Conservation (phyloP, 78 protist genomes). For the Dictyostelium brefeldianum region DNA sequence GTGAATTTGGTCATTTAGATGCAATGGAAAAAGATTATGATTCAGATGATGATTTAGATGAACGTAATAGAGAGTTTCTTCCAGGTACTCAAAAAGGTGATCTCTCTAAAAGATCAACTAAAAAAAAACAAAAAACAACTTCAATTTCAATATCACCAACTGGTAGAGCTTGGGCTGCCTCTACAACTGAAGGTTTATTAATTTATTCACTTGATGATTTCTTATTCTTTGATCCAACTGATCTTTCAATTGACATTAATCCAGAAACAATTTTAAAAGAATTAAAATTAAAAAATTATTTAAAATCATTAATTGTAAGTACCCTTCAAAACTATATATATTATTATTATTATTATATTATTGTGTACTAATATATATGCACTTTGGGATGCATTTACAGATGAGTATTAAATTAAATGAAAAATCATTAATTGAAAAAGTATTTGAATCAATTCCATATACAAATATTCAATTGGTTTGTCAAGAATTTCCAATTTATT, state of each 20-base stretch:
- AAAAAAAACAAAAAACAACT: slow-evolving; percentile 30
- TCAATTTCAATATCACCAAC: slow-evolving; percentile 87
- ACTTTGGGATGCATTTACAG: slow-evolving; percentile 33
- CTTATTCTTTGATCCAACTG: slow-evolving; percentile 92
- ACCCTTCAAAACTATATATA: neutral
- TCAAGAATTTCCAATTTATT: slow-evolving; percentile 63
- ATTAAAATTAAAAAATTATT: slow-evolving; percentile 37
- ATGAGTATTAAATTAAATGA: slow-evolving; percentile 93
- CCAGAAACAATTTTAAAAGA: slow-evolving; percentile 76
- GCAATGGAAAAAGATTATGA: slow-evolving; percentile 81
- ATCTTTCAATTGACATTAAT: slow-evolving; percentile 90
- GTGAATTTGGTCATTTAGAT: slow-evolving; percentile 76
- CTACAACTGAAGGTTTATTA: slow-evolving; percentile 94
- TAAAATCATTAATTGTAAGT: slow-evolving; percentile 84
- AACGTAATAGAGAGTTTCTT: slow-evolving; percentile 37
- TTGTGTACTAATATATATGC: too few relatives aligned
- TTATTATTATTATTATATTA: neutral
- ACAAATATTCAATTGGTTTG: slow-evolving; percentile 65
- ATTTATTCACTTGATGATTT: slow-evolving; percentile 92
- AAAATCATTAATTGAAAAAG: slow-evolving; percentile 50
- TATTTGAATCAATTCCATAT: slow-evolving; percentile 79
- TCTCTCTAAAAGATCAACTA: slow-evolving; percentile 40
- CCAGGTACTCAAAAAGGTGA: slow-evolving; percentile 89
- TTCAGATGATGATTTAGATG: slow-evolving; percentile 52
- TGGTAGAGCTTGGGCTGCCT: slow-evolving; percentile 91